These are phyloP conservation scores for Trichoderma erinaceum DNA, from an alignment of 495 filamentous ascomycete species.

Conservation along the genomic window DNA sequence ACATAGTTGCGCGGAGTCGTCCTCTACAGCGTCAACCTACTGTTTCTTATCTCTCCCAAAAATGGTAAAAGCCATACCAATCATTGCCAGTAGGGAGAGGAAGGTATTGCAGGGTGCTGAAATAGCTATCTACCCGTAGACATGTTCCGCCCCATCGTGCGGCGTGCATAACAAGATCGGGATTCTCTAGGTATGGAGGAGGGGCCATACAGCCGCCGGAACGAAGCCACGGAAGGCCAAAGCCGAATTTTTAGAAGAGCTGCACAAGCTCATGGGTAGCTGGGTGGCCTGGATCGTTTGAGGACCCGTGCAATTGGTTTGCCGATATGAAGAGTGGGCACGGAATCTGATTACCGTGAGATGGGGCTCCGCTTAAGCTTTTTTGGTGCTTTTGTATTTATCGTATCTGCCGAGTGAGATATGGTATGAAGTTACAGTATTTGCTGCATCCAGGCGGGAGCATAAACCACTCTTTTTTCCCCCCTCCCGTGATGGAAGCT, in stretches of 20 bases:
- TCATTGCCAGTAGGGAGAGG: no score
- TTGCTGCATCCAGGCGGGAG: not conserved
- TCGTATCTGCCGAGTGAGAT: not conserved
- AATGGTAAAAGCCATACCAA: no score
- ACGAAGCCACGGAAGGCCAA: not conserved
- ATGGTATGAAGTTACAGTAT: not conserved
- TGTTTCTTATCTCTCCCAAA: no score
- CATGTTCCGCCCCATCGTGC: no score
- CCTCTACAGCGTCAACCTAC: no score
- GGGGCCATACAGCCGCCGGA: not conserved
- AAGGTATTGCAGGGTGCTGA: no score
- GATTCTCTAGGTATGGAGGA: no score
- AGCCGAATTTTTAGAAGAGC: not conserved
- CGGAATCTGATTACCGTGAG: constrained; percentile 9
- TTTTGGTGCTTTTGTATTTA: not conserved
- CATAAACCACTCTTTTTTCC: not conserved
- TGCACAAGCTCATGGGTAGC: not conserved
- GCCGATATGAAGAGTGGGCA: constrained; percentile 9
- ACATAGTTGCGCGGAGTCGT: no score
- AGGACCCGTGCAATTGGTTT: constrained; percentile 6
- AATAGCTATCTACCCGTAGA: no score
- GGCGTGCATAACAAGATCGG: no score
- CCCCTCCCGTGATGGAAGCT: not conserved
- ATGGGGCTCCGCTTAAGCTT: not conserved
- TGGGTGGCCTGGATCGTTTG: not conserved